Evolutionary conservation across 148 eudicot species (phyloP), one percentile per base, ranked within the genome.

Genomic region (Rhododendron mucronatum): DNA sequence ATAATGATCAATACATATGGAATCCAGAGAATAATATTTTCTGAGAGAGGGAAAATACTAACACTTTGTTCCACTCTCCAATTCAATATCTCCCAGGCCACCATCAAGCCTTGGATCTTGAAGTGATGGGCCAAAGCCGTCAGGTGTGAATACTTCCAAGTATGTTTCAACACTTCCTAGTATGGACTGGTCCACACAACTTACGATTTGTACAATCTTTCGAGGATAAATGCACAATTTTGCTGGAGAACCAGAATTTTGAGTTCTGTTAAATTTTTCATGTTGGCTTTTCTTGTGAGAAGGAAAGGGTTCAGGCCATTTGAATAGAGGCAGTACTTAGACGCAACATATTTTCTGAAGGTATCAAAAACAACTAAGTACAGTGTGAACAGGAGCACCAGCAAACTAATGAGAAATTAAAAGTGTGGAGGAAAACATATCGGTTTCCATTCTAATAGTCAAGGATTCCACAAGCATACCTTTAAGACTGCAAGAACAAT

Each of bases 401-500:
- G 28, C 59, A 26, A 50, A 48, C 53, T 23, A 74, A 30, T 16
- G 4, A 53, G 45, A 55, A 81, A 81, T 15, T 2, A 33, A 20
- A 51, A 51, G 37, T n/a, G 67, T n/a, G 8, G 21, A 33, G 18
- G 61, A 48, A 26, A 26, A 50, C 16, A 47, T 47, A 11, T 80
- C 7, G 12, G 59, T 26, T 48, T 79, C 13, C n/a, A 63, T 33
- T 57, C 48, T 80, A 51, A 18, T 55, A 44, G 39, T 81, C 44
- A 57, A 69, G 84, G 57, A 28, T 69, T 79, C 37, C 18, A 39
- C 21, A 61, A 69, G 51, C 44, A 71, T 94, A 97, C 99, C 99
- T 97, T 97, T 71, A 97, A 89, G 84, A 95, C 96, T 28, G 91
- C 90, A 84, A 97, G 98, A 80, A 89, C 94, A 47, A 91, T 91